phyloP scores from a whole-genome alignment of 768 basidiomycete species.

The Auricularia auricula-judae region DNA sequence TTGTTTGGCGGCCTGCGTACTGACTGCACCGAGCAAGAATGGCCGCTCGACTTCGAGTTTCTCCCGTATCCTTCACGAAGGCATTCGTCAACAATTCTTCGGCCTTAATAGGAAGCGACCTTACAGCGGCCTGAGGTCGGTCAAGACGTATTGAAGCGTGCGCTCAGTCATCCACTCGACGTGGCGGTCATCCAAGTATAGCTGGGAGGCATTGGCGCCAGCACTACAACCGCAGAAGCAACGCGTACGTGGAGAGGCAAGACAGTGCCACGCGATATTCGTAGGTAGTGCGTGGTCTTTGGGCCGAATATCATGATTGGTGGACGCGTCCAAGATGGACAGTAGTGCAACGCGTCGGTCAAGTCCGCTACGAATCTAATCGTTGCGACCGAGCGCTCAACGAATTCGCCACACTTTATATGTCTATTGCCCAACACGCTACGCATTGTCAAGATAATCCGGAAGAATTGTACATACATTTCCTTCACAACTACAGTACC shows the following conservation, averaged over 20 bases:
- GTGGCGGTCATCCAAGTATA: constrained; percentile 85
- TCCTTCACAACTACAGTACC: too few relatives aligned
- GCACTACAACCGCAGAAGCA: neutral
- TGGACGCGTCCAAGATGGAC: too few relatives aligned
- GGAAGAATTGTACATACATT: too few relatives aligned
- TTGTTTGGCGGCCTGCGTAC: neutral
- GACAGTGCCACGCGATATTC: constrained; percentile 60
- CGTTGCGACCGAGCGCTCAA: too few relatives aligned
- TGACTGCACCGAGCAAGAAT: neutral
- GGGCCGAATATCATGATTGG: constrained; percentile 49
- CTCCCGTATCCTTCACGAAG: neutral
- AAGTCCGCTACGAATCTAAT: too few relatives aligned
- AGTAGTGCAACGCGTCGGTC: too few relatives aligned
- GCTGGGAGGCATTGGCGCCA: constrained; percentile 23
- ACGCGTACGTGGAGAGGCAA: constrained; percentile 66
- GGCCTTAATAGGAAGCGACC: neutral
- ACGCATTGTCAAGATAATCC: too few relatives aligned
- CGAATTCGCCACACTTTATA: too few relatives aligned
- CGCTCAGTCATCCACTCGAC: constrained; percentile 83
- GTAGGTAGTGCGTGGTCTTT: constrained; percentile 73
- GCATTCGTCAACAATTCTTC: neutral
- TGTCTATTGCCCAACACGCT: too few relatives aligned
- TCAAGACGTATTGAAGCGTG: constrained; percentile 68
- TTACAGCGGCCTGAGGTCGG: constrained; percentile 65
- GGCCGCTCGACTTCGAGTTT: neutral